phyloP scores from a whole-genome alignment of 129 eudicot species.

The Rutidosis leptorrhynchoides region DNA sequence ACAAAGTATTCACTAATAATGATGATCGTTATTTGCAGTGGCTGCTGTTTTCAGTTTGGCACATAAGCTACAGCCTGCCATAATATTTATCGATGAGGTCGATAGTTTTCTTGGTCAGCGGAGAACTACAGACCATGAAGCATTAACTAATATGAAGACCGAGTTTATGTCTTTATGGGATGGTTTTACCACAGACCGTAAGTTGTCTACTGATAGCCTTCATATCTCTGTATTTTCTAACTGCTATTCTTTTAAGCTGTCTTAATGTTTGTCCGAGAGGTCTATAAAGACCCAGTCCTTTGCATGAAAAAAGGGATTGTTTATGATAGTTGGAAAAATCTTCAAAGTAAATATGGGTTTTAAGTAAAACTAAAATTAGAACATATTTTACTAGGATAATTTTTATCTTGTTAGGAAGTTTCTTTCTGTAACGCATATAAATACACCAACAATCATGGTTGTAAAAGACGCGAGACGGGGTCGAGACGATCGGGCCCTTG shows the following conservation, averaged over 20 bases:
- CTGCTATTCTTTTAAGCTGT: neutral
- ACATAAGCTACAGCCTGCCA: conserved; percentile 87
- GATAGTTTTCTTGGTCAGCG: conserved; percentile 95
- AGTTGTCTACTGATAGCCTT: conserved; percentile 20
- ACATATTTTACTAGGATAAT: neutral
- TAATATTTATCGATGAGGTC: conserved; percentile 93
- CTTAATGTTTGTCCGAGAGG: neutral
- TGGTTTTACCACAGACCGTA: conserved; percentile 94
- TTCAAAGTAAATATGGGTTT: neutral
- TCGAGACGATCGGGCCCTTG: too few relatives aligned
- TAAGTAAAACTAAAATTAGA: too few relatives aligned
- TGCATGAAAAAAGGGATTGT: neutral
- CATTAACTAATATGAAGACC: conserved; percentile 80
- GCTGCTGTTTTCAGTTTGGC: conserved; percentile 92
- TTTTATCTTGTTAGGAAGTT: neutral
- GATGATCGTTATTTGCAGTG: conserved; percentile 51
- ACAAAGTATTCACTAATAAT: conserved; percentile 3
- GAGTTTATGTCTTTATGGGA: conserved; percentile 96
- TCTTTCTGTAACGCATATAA: neutral
- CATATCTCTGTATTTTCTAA: neutral
- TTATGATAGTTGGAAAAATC: neutral
- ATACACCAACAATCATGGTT: neutral
- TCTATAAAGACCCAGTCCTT: neutral
- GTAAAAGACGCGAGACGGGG: too few relatives aligned
- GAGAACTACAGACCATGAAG: conserved; percentile 75